Evolutionary conservation across 441 rosid species (phyloP), one percentile per base, ranked within the genome.

Genomic region (Populus hybrid): DNA sequence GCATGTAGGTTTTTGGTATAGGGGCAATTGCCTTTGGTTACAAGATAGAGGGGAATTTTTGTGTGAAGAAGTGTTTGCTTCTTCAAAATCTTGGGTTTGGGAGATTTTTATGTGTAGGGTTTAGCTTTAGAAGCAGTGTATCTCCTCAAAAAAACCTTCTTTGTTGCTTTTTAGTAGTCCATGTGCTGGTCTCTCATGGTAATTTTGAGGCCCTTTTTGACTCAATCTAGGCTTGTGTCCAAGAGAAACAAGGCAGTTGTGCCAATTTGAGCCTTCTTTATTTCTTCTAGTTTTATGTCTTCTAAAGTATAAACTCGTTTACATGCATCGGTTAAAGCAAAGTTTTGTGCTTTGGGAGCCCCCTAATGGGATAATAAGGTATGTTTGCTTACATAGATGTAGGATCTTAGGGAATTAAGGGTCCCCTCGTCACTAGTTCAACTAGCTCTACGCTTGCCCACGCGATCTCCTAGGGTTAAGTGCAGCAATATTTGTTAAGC

Each of bases 401-500:
- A 82, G 86, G 85, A 89, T 84, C 88, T 72, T 79, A 80, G 78
- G 84, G 26, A 71, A 71, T 63, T 63, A 7, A 32, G 71, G 78
- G 40, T 70, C 71, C 74, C 73, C 65, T 73, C 21, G 4, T 46
- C 67, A 70, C 83, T 72, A 80, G 75, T 76, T 57, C 68, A 34
- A 76, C 81, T 59, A 67, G 61, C 40, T 59, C 50, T 9, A 59
- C 19, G 18, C 38, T 42, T 76, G 76, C 83, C 85, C 89, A 83
- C 78, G 90, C 83, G 79, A 85, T 82, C 83, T 83, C 79, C 77
- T 88, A 28, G 89, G 82, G 70, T 82, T 74, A 74, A 73, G 90
- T 81, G 89, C 79, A 76, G 59, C 78, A 24, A 74, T 80, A 74
- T 68, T 23, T 75, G 53, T 28, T 32, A 71, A 8, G 24, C 30